A percentile compares a stretch with the other conserved stretches of the same genome.
phyloP scores from a whole-genome alignment of 2,329 filamentous ascomycete genomes.

The Colletotrichum horii region DNA sequence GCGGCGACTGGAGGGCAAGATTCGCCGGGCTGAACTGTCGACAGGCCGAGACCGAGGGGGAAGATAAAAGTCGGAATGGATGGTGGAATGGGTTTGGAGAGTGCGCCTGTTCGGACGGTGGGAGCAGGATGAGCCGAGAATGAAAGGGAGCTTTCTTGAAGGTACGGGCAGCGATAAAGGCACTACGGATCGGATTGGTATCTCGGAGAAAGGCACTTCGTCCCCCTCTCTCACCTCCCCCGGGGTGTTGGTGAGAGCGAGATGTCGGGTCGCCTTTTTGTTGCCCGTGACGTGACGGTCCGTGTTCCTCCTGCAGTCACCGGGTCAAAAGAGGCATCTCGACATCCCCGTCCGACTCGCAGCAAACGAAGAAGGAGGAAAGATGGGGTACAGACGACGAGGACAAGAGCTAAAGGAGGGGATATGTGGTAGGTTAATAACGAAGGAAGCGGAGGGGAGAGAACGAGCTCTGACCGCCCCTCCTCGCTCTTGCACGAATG shows the following conservation, averaged over 20 bases:
- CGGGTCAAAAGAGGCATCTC: background rate
- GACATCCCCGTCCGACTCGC: background rate
- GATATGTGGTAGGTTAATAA: background rate
- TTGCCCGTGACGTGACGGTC: background rate
- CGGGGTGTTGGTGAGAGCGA: background rate
- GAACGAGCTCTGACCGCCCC: slow-evolving; percentile 16
- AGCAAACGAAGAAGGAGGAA: background rate
- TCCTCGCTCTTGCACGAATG: background rate
- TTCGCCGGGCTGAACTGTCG: background rate
- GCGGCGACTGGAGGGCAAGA: background rate
- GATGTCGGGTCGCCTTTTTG: background rate
- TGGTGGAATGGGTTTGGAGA: background rate
- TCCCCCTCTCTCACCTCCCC: background rate
- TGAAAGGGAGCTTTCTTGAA: background rate
- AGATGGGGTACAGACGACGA: background rate
- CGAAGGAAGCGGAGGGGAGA: background rate
- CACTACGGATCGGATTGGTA: background rate
- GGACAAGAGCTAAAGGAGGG: background rate
- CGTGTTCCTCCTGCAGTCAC: background rate
- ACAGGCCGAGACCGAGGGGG: background rate
- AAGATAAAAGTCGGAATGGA: background rate
- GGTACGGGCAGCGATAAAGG: background rate
- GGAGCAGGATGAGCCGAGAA: background rate
- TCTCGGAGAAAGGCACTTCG: background rate
- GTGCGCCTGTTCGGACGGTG: background rate